Conservation (phyloP, 1,284 basidiomycete species). For the Pseudozyma thailandica region DNA sequence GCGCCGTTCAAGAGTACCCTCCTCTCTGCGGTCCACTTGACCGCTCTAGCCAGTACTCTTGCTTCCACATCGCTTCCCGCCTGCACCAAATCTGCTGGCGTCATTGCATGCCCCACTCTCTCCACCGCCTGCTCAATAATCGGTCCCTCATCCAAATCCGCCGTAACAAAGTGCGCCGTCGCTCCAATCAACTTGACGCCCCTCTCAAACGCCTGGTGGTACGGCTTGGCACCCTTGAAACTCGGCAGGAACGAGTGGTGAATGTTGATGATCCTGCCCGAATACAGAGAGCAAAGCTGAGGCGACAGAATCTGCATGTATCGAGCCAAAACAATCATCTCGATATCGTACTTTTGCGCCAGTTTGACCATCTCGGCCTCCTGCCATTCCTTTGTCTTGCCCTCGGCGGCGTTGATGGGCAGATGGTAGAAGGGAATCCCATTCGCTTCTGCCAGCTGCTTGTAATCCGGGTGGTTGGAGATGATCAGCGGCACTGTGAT, state of each 20-base stretch:
- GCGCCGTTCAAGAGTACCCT: slow-evolving; percentile 63
- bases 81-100: slow-evolving; percentile 55
- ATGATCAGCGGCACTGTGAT: slow-evolving; percentile 63
- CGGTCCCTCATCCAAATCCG: slow-evolving; percentile 65
- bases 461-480: slow-evolving; percentile 64
- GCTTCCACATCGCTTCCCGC: slow-evolving; percentile 63
- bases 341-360: slow-evolving; percentile 59
- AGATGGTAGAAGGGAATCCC: slow-evolving; percentile 66
- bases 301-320: slow-evolving; percentile 66
- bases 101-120: slow-evolving; percentile 59
- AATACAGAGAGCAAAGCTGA: slow-evolving; percentile 55
- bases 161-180: slow-evolving; percentile 65
- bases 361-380: slow-evolving; percentile 63
- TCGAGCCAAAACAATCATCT: slow-evolving; percentile 64
- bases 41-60: slow-evolving; percentile 61
- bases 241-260: slow-evolving; percentile 66
- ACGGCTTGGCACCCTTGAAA: slow-evolving; percentile 65
- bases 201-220: slow-evolving; percentile 64
- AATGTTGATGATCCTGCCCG: slow-evolving; percentile 65
- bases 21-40: slow-evolving; percentile 63
- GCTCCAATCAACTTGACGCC: slow-evolving; percentile 67
- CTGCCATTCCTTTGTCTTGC: slow-evolving; percentile 66
- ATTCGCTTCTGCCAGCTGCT: slow-evolving; percentile 58
- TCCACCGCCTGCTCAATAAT: slow-evolving; percentile 67
- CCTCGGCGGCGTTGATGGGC: slow-evolving; percentile 56